Conservation (phyloP, 139 green algal species). For the Picocystis salinarum region DNA sequence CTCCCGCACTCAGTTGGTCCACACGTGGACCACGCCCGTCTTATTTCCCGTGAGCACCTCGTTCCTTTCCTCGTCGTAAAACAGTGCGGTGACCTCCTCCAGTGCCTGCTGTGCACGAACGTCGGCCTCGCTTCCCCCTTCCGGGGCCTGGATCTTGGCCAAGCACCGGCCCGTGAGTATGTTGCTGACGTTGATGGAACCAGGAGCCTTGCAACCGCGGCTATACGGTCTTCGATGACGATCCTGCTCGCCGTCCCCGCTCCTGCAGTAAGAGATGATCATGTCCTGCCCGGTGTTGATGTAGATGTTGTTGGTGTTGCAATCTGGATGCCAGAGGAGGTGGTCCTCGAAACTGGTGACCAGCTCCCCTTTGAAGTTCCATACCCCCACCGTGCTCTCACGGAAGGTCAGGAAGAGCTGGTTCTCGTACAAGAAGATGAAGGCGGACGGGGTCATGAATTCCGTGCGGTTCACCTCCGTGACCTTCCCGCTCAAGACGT, state of each 20-base stretch:
- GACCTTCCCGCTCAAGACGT: conserved; percentile 7
- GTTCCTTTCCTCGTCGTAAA: conserved; percentile 29
- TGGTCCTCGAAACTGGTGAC: conserved; percentile 31
- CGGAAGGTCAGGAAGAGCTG: conserved; percentile 30
- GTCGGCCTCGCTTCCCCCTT: neutral
- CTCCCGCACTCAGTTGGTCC: conserved; percentile 4
- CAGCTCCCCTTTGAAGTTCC: conserved; percentile 29
- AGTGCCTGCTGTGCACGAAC: conserved; percentile 8
- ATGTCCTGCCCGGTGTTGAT: conserved; percentile 27
- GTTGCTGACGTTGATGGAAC: conserved; percentile 26
- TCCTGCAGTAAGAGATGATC: conserved; percentile 33
- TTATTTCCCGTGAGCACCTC: conserved; percentile 28
- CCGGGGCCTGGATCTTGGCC: conserved; percentile 16
- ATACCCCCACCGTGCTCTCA: conserved; percentile 22
- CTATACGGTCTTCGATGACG: neutral
- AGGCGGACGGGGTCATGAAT: conserved; percentile 26
- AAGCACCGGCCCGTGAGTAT: conserved; percentile 24
- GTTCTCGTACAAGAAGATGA: conserved; percentile 40
- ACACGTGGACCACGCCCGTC: conserved; percentile 23
- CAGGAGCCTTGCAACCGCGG: neutral
- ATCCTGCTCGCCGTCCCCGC: neutral
- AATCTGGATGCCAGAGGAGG: conserved; percentile 27
- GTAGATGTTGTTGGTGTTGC: conserved; percentile 38
- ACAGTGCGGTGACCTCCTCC: conserved; percentile 26
- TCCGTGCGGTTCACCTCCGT: conserved; percentile 4